Evolutionary conservation across 2,329 filamentous ascomycete genomes (phyloP), one percentile per base, ranked within the genome.

Genomic region (Ophiostoma himal-ulmi): DNA sequence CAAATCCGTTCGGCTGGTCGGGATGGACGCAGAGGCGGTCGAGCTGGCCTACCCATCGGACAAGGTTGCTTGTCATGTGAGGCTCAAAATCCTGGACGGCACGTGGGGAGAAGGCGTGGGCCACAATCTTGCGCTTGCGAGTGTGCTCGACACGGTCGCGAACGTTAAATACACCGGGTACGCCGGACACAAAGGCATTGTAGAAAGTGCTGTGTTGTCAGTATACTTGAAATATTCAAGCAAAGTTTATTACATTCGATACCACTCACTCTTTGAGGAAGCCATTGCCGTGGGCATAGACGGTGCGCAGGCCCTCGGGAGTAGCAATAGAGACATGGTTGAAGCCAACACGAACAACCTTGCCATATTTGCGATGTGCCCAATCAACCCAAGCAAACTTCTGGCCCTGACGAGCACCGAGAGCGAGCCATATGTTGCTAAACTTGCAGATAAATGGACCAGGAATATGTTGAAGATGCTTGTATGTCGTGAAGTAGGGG

Each of bases 41-140:
- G 5, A 73, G 69, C 44, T 70, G 64, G 48, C 64, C 57, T 1
- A 73, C 72, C 72, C 72, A 73, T 37, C 70, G 70, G 36, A 62
- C 13, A 13, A 73, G 66, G 65, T 73, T 73, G 41, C 44, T 52
- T 4, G 72, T 66, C 70, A 73, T 73, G 70, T 73, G 72, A 48
- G 72, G 70, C 68, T 73, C 72, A 67, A 73, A 73, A 41, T 71
- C 70, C 20, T 73, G 72, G 2, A 73, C 70, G n/a, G 72, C 72
- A 3, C 70, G 70, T 17, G 72, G 72, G 26, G 68, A 70, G 57
- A 91, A 91, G 37, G 88, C 90, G 77, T 91, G 89, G 3, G 87
- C 83, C 44, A 91, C 84, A 0, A 85, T 89, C 81, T 91, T 91
- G 73, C 89, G 84, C 81, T 91, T 91, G 73, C 89, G 84, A 1